Evolutionary conservation across 495 filamentous ascomycete genomes (phyloP).

Genomic region (Penicillium cinerascens): DNA sequence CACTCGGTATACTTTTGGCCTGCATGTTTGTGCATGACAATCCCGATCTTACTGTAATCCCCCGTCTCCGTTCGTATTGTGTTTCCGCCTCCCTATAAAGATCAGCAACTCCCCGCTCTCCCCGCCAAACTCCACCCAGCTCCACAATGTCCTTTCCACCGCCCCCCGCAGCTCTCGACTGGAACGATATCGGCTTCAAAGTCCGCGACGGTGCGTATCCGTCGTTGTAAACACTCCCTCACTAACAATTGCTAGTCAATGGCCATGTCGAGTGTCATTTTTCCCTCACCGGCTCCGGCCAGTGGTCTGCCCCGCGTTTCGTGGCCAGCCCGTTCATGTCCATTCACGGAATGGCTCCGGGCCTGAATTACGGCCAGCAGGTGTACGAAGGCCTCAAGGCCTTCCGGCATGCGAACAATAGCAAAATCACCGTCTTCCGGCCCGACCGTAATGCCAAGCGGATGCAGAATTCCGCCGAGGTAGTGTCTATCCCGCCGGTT

Average conservation of each 20-base stretch:
- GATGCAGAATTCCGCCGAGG: slow-evolving; percentile 71
- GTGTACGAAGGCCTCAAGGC: slow-evolving; percentile 93
- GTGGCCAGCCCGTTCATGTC: slow-evolving; percentile 72
- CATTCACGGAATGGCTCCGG: slow-evolving; percentile 87
- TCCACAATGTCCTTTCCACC: slow-evolving; percentile 62
- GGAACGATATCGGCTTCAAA: slow-evolving; percentile 85
- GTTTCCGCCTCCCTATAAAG: too few relatives aligned
- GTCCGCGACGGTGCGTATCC: slow-evolving; percentile 71
- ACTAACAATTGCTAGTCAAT: slow-evolving; percentile 19
- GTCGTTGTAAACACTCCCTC: neutral
- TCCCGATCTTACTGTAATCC: too few relatives aligned
- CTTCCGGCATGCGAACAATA: slow-evolving; percentile 62
- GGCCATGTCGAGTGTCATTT: slow-evolving; percentile 36
- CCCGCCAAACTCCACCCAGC: neutral
- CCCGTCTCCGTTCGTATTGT: too few relatives aligned
- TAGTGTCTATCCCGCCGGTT: slow-evolving; percentile 74
- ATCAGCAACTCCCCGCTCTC: neutral
- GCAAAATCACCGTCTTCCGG: slow-evolving; percentile 73
- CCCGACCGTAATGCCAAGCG: slow-evolving; percentile 76
- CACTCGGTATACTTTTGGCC: too few relatives aligned
- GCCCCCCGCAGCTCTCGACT: slow-evolving; percentile 72
- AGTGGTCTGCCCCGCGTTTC: slow-evolving; percentile 74
- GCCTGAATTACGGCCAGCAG: slow-evolving; percentile 89
- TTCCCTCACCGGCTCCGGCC: slow-evolving; percentile 31
- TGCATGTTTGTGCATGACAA: too few relatives aligned